Conservation (phyloP, 495 filamentous ascomycete species). For the Neurospora sp. region DNA sequence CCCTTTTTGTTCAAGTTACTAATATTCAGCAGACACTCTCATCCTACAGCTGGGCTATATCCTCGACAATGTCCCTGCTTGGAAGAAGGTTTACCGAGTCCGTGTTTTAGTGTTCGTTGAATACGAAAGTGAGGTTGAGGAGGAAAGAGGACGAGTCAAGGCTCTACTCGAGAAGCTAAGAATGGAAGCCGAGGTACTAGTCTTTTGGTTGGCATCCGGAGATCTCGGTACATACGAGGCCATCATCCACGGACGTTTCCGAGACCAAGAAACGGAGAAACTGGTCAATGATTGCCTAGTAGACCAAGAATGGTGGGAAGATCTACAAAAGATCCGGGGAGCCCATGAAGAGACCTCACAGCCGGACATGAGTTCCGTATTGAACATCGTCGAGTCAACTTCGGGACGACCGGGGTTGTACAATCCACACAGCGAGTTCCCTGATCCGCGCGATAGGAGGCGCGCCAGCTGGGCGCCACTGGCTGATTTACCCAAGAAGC, state of each 20-base stretch:
- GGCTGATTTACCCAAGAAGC: conserved; percentile 37
- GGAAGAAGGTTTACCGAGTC: conserved; percentile 66
- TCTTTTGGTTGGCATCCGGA: conserved; percentile 75
- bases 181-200: conserved; percentile 68
- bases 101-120: conserved; percentile 82
- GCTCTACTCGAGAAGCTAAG: conserved; percentile 69
- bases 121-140: conserved; percentile 74
- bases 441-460: conserved; percentile 17
- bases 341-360: conserved; percentile 40
- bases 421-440: conserved; percentile 15
- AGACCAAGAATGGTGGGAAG: conserved; percentile 76
- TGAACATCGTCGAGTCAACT: conserved; percentile 23
- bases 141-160: conserved; percentile 65
- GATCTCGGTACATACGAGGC: conserved; percentile 62
- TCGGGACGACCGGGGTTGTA: conserved; percentile 23
- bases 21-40: conserved; percentile 47
- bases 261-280: conserved; percentile 34
- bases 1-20: too few species aligned
- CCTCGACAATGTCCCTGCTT: conserved; percentile 69
- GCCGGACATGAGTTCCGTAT: conserved; percentile 22
- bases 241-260: conserved; percentile 57
- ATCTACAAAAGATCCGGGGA: conserved; percentile 52
- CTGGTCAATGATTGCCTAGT: conserved; percentile 51
- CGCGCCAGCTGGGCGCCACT: conserved; percentile 28
- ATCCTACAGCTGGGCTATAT: conserved; percentile 84